These are phyloP conservation scores for Tilletiopsis washingtonensis DNA, from an alignment of 1,284 basidiomycete species.

Conservation along the genomic window DNA sequence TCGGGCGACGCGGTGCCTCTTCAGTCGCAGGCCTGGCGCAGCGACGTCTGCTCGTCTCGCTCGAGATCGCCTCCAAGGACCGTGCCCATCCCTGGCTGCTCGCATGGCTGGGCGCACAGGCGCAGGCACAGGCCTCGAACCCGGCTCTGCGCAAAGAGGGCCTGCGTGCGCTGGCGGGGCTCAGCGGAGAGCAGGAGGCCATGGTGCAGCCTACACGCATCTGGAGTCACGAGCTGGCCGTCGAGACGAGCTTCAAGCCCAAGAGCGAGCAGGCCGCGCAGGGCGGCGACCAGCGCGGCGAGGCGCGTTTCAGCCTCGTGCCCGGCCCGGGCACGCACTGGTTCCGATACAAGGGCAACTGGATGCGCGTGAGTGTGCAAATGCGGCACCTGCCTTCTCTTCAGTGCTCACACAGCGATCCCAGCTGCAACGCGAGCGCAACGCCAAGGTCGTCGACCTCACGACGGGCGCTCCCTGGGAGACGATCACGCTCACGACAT, in stretches of 20 bases:
- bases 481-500: conserved; percentile 85
- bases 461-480: conserved; percentile 94
- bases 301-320: conserved; percentile 70
- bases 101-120: conserved; percentile 75
- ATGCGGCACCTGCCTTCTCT: background rate
- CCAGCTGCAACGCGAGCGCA: conserved; percentile 67
- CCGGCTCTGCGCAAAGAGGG: conserved; percentile 14
- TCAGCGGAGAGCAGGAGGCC: conserved; percentile 8
- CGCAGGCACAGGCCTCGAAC: conserved; percentile 39
- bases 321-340: conserved; percentile 93
- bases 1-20: conserved; percentile 52
- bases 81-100: conserved; percentile 94
- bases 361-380: conserved; percentile 70
- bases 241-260: conserved; percentile 61
- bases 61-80: conserved; percentile 96
- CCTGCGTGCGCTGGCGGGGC: conserved; percentile 30
- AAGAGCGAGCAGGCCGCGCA: conserved; percentile 7
- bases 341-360: conserved; percentile 78
- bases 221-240: conserved; percentile 71
- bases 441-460: conserved; percentile 68
- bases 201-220: conserved; percentile 13
- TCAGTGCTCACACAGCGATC: too few species aligned
- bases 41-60: conserved; percentile 80
- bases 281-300: conserved; percentile 18
- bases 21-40: conserved; percentile 69